Base-by-base conservation (phyloP, 768 basidiomycete species). In the Mycena epipterygia region DNA sequence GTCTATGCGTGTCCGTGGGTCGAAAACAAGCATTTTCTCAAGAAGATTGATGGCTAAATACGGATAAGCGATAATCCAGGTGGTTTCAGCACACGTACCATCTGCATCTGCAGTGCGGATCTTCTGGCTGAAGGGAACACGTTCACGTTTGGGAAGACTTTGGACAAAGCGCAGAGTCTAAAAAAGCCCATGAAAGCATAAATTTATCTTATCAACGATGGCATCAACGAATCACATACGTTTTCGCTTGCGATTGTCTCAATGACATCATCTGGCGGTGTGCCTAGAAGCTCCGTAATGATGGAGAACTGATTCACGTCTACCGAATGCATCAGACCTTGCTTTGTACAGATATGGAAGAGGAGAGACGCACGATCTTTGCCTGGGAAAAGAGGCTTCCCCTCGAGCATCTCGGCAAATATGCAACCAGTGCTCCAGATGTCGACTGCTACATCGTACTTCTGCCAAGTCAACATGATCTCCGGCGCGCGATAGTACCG, bases 401-500 rank as follows among this genome's bases (percentile, higher is more conserved):
- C 98, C 80, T 98, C 97, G 56, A 99, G 84, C 98, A 99, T 99
- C 86, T 99, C 98, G 7, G 98, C 98, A 77, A 99, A 98, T 81
- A 99, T 99, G 85, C 98, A 99, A 8, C 97, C 98, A 14, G 97
- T 96, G 78, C 95, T 97, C 98, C 98, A 99, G 79, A 99, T 97
- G 80, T 99, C 98, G 71, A 99, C 98, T 58, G 97, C 98, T 65
- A 98, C 97, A 81, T 99, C 97, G 84, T 99, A 99, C 85, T 99
- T 99, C 82, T 99, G 98, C 98, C 98, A 99, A 42, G 98, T 99
- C 79, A 99, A 88, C 98, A 99, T 99, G 84, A 99, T 99, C 83
- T 99, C 98, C 7, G 98, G 98, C 8, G 98, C 98, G 59, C 98
- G 93, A 80, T 99, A 99, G 84, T 99, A 99, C 74, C 98, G 88